Percentiles rank a stretch among this genome's conserved stretches.
Conservation (phyloP, 768 basidiomycete species). For the Leccinum imitatum region DNA sequence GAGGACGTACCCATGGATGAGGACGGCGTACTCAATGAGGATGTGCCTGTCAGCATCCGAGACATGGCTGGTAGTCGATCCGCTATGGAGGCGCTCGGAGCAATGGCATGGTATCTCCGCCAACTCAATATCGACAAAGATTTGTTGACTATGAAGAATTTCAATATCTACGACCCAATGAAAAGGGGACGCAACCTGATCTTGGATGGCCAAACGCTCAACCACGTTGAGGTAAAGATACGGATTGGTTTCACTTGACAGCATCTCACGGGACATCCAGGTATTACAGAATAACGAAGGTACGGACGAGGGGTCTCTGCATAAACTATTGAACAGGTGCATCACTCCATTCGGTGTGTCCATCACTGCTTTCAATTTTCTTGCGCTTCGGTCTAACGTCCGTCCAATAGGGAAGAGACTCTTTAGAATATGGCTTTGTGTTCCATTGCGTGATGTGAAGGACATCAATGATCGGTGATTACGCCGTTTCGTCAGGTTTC, state of each 20-base stretch:
- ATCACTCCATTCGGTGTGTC: constrained; percentile 83
- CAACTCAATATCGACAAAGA: constrained; percentile 96
- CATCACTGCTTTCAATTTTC: constrained; percentile 8
- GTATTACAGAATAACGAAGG: constrained; percentile 93
- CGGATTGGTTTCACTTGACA: not conserved
- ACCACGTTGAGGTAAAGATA: constrained; percentile 80
- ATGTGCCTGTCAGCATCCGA: constrained; percentile 71
- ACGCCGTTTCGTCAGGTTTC: constrained; percentile 11
- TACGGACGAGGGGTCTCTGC: constrained; percentile 84
- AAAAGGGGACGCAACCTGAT: constrained; percentile 81
- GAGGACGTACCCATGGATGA: constrained; percentile 49
- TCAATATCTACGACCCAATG: constrained; percentile 97
- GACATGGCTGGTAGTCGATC: constrained; percentile 61
- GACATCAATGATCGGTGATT: constrained; percentile 87
- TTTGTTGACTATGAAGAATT: constrained; percentile 93
- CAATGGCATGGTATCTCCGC: constrained; percentile 92
- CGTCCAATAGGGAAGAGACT: constrained; percentile 76
- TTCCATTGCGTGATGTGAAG: constrained; percentile 76
- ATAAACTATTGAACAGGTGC: constrained; percentile 80
- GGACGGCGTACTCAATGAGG: constrained; percentile 34
- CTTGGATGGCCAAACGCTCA: constrained; percentile 92
- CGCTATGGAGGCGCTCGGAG: constrained; percentile 85
- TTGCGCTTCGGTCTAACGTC: constrained; percentile 9
- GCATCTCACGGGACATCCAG: constrained; percentile 35
- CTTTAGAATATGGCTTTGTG: constrained; percentile 96